Base-by-base conservation (phyloP, 106 monocot genomes). In the Gastrodia elata region DNA sequence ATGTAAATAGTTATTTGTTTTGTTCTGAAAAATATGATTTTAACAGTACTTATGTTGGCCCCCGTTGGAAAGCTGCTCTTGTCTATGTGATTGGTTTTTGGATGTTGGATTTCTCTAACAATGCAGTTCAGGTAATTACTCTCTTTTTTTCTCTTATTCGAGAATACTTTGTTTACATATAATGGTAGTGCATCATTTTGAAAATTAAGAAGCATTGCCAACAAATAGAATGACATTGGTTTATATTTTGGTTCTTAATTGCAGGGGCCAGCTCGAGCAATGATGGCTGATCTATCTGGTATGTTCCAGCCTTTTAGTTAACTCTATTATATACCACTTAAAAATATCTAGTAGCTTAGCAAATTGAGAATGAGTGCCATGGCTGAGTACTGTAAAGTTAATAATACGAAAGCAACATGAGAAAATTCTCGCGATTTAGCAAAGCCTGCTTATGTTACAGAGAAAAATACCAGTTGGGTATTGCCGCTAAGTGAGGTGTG, bases 101-200 rank as follows among this genome's bases (percentile, higher is more conserved):
- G 91, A 58, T 91, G 28, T 82, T 94, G 46, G 94, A 94, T 77
- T 83, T 94, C 68, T 82, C 94, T 35, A 94, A 94, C 71, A 94
- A 94, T 81, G 72, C 88, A 59, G 94, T 91, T 3, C 94, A 93
- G 61, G 90, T 85, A 64, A 69, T 40, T 24, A 26, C 16, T 39
- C 25, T 69, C 24, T 26, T 39, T 40, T 69, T 24, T n/a, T 61
- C 13, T 28, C 30, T 28, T 61, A 2, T 32, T n/a, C 4, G n/a
- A n/a, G 22, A 52, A n/a, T 52, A n/a, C n/a, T 52, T 22, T n/a
- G 16, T 46, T 18, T 46, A 14, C 46, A 44, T 44, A 44, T 1
- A 18, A 46, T 11, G 13, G 46, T 18, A 14, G 46, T 52, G 6
- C 3, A 30, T 27, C 30, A 61, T 61, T 4, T 3, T 10, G 30